These are phyloP conservation scores for Mycena belliarum DNA, from an alignment of 768 basidiomycete genomes.

Conservation along the genomic window DNA sequence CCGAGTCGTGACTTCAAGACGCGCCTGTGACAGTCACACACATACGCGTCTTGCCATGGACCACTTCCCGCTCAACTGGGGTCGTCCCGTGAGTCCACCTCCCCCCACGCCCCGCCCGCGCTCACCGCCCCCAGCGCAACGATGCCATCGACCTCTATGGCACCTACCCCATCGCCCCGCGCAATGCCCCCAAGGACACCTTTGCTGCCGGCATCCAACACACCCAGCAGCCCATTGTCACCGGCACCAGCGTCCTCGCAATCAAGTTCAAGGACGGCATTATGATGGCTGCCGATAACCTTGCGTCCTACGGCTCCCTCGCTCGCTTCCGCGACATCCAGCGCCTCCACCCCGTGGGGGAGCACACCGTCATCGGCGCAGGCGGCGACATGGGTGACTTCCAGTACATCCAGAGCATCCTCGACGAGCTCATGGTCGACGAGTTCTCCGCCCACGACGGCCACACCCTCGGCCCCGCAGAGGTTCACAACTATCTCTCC, in stretches of 20 bases:
- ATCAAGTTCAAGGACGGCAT: constrained; percentile 95
- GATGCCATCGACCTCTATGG: constrained; percentile 75
- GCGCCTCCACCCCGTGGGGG: constrained; percentile 83
- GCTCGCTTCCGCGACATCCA: constrained; percentile 95
- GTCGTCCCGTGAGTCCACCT: constrained; percentile 58
- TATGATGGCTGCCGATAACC: constrained; percentile 98
- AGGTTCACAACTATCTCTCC: constrained; percentile 91
- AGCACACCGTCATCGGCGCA: constrained; percentile 85
- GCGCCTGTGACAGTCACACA: constrained; percentile 2
- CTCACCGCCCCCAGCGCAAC: constrained; percentile 51
- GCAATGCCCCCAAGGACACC: constrained; percentile 50
- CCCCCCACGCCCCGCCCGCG: neutral
- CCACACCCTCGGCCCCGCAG: constrained; percentile 78
- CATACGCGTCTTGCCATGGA: constrained; percentile 53
- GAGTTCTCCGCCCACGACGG: constrained; percentile 85
- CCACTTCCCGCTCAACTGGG: constrained; percentile 86
- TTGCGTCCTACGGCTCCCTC: constrained; percentile 96
- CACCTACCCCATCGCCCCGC: constrained; percentile 72
- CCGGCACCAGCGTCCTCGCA: constrained; percentile 94
- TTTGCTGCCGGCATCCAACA: constrained; percentile 71
- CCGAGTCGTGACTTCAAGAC: too few species aligned
- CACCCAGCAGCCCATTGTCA: constrained; percentile 96
- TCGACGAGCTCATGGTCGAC: constrained; percentile 76
- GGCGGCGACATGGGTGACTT: constrained; percentile 98
- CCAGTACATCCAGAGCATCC: constrained; percentile 81